phyloP scores from a whole-genome alignment of 2,329 filamentous ascomycete genomes.

The Cladophialophora exuberans region DNA sequence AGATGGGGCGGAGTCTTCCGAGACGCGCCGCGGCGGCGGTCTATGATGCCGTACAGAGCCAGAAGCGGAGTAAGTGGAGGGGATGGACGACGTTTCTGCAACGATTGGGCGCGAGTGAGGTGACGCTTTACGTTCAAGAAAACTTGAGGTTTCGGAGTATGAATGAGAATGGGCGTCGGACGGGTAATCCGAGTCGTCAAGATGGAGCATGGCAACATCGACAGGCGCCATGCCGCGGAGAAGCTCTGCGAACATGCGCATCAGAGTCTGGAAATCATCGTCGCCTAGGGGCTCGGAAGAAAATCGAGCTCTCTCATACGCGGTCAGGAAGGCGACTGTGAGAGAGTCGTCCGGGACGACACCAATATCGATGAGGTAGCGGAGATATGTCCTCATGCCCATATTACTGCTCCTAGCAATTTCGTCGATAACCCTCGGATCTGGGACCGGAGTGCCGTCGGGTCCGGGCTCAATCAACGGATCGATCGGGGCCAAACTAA shows the following conservation, averaged over 20 bases:
- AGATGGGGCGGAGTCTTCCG: constrained; percentile 30
- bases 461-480: constrained; percentile 48
- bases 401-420: constrained; percentile 72
- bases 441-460: constrained; percentile 32
- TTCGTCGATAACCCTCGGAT: constrained; percentile 64
- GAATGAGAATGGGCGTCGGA: background rate
- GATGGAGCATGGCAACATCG: constrained; percentile 56
- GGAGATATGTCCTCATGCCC: constrained; percentile 78
- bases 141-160: constrained; percentile 19
- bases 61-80: constrained; percentile 23
- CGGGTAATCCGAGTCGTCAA: constrained; percentile 24
- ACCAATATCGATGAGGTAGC: constrained; percentile 68
- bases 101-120: background rate
- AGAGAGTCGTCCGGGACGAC: constrained; percentile 61
- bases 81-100: constrained; percentile 14
- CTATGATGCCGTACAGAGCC: constrained; percentile 25
- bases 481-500: constrained; percentile 75
- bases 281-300: constrained; percentile 71
- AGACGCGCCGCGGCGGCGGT: constrained; percentile 23
- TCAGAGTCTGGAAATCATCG: constrained; percentile 72
- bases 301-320: constrained; percentile 86
- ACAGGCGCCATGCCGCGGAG: constrained; percentile 74
- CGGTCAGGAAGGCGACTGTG: constrained; percentile 65
- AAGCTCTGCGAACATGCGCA: constrained; percentile 82
- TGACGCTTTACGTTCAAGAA: background rate